Conservation (phyloP, 2,329 filamentous ascomycete species). For the Gremmenia infestans region DNA sequence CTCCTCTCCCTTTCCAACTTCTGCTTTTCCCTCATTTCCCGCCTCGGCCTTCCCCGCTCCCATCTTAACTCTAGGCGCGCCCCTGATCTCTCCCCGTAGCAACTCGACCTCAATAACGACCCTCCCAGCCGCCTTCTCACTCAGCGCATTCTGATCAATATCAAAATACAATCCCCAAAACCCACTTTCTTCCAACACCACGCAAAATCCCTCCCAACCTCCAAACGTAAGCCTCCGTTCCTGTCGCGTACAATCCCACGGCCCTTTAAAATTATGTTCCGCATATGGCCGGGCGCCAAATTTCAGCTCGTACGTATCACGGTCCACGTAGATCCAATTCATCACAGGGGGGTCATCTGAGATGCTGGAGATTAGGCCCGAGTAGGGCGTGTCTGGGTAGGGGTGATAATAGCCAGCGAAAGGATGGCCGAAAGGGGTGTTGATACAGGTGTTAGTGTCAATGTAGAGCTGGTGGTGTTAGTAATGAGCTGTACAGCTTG, state of each 20-base stretch:
- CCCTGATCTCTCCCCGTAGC: conserved; percentile 42
- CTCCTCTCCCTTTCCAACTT: no score
- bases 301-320: conserved; percentile 51
- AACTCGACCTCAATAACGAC: conserved; percentile 53
- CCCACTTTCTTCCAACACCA: conserved; percentile 43
- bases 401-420: conserved; percentile 52
- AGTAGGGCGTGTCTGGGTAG: conserved; percentile 42
- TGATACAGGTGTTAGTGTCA: conserved; percentile 37
- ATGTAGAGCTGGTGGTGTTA: conserved; percentile 38
- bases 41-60: neutral
- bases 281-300: conserved; percentile 69
- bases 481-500: neutral
- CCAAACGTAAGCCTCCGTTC: conserved; percentile 46
- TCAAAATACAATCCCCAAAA: no score
- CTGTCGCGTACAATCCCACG: conserved; percentile 58
- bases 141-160: no score
- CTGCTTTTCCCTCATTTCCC: no score
- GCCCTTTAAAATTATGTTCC: conserved; percentile 66
- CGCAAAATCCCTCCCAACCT: conserved; percentile 66
- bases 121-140: conserved; percentile 21
- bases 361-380: conserved; percentile 49
- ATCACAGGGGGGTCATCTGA: conserved; percentile 51
- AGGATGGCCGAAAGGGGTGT: conserved; percentile 41
- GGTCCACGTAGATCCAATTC: conserved; percentile 63
- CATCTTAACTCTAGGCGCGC: conserved; percentile 26